These are phyloP conservation scores for Maudiozyma bulderi DNA, from an alignment of 805 yeast species.

Conservation along the genomic window DNA sequence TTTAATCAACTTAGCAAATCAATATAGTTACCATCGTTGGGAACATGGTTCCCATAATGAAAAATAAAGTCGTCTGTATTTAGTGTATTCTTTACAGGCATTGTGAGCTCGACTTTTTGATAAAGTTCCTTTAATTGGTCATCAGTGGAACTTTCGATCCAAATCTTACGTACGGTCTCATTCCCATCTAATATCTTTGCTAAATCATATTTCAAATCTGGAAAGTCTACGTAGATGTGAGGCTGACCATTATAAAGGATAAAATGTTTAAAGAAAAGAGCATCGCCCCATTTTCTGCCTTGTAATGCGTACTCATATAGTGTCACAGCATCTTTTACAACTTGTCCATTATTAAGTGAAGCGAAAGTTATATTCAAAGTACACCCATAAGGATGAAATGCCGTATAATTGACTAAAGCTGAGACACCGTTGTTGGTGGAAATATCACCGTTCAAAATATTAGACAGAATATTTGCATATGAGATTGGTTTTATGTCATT, in stretches of 20 bases:
- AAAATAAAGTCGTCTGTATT: too few species aligned
- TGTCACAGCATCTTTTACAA: not conserved
- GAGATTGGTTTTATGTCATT: not conserved
- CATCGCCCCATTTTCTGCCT: not conserved
- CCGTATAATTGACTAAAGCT: not conserved
- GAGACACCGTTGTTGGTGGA: not conserved
- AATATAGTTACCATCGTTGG: too few species aligned
- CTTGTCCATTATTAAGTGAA: not conserved
- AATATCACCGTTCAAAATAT: not conserved
- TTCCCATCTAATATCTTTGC: not conserved
- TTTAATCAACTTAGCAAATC: too few species aligned
- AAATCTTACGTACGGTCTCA: not conserved
- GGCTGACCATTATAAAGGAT: not conserved
- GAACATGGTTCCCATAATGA: too few species aligned
- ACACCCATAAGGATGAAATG: not conserved
- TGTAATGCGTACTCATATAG: not conserved
- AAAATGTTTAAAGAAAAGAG: not conserved
- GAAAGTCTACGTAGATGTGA: not conserved
- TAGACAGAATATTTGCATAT: not conserved
- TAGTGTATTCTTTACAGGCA: too few species aligned
- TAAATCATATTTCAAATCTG: not conserved
- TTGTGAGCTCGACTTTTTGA: not conserved
- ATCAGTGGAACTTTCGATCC: not conserved
- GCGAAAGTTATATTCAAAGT: not conserved
- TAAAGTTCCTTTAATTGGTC: not conserved